These are phyloP conservation scores for Saxophila tyrrhenica DNA, from an alignment of 495 filamentous ascomycete genomes.

Conservation along the genomic window DNA sequence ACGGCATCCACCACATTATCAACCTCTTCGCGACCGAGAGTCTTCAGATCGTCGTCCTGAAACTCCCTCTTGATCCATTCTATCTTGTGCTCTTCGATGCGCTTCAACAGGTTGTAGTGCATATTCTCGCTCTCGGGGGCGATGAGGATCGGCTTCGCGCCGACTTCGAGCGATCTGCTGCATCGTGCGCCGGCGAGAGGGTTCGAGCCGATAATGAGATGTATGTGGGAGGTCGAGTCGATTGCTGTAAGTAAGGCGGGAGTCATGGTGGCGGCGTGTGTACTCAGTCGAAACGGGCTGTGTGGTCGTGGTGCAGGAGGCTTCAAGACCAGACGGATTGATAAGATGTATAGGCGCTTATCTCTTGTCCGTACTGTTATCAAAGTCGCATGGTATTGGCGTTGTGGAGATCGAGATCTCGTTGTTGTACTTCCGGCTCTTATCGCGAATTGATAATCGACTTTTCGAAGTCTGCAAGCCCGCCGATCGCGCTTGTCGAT, in stretches of 20 bases:
- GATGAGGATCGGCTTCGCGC: slow-evolving; percentile 77
- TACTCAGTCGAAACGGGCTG: neutral
- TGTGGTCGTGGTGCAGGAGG: no score
- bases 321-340: no score
- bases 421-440: no score
- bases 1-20: slow-evolving; percentile 76
- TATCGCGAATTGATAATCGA: neutral
- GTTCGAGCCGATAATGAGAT: slow-evolving; percentile 77
- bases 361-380: no score
- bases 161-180: slow-evolving; percentile 68
- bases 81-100: slow-evolving; percentile 60
- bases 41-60: slow-evolving; percentile 60
- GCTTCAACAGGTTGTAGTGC: slow-evolving; percentile 62
- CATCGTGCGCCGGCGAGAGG: slow-evolving; percentile 76
- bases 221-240: slow-evolving; percentile 64
- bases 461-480: neutral
- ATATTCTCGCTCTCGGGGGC: slow-evolving; percentile 51
- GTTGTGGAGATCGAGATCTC: no score
- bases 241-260: slow-evolving; percentile 62
- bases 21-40: slow-evolving; percentile 67
- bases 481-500: neutral
- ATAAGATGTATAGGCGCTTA: no score
- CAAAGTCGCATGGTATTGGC: no score
- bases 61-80: slow-evolving; percentile 63
- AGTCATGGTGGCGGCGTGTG: slow-evolving; percentile 21